Base-by-base conservation (phyloP, 2,329 filamentous ascomycete species). In the Calonectria pseudoturangicola region DNA sequence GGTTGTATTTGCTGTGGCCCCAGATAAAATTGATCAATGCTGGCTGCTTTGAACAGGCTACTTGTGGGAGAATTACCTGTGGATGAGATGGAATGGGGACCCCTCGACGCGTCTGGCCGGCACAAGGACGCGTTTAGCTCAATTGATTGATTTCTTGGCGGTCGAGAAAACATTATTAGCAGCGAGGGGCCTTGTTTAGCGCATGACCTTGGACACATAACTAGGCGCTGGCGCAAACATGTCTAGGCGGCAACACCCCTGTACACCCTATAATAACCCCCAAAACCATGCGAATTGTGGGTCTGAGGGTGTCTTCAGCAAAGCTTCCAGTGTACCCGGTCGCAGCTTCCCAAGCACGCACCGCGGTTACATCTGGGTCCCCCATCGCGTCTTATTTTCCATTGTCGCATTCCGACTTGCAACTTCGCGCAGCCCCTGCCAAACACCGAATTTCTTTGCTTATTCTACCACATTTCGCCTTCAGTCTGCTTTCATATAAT, bases 381-480 rank as follows among this genome's bases (percentile, higher is more conserved):
- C 70, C 65, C 51, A 67, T 66, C 77, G 77, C 77, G 77, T 79
- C 64, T 30, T 39, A 48, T 71, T 72, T 71, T 56, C 74, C 64
- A 62, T 69, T 66, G 65, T 58, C 69, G 65, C 68, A 72, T 72
- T 58, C 47, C 60, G 45, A 71, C 65, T 63, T 58, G 28, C 64
- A 50, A 39, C 21, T 21, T 56, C 48, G 43, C 51, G 62, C 71
- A 36, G 58, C 39, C 12, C 36, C 36, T 28, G 16, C 63, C 69
- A 66, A 68, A 30, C 67, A 39, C 68, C 16, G 16, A 21, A 41
- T 39, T 10, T 47, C 27, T 41, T 21, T 28, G 50, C 48, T 43
- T 30, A 25, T 54, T 54, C 21, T 18, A 15, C 21, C 13, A 1
- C 16, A 45, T 25, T 36, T 3, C 30, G 9, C 9, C 13, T 10